Conservation (phyloP, 106 monocot genomes). For the Dendrobium huoshanense region DNA sequence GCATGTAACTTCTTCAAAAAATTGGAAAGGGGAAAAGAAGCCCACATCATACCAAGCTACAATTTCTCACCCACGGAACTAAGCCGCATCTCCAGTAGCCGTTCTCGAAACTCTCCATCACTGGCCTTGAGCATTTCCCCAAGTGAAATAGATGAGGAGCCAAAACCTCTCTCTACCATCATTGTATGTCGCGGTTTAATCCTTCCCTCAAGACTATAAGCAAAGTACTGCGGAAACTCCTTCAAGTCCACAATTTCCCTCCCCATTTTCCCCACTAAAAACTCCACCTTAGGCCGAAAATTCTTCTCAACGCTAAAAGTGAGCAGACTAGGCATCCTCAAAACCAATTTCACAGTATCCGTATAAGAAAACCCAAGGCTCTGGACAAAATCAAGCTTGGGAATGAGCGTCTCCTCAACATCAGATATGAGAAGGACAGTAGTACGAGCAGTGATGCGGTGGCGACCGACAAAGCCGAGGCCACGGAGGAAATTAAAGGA, state of each 20-base stretch:
- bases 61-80: background rate
- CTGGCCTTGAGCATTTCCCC: slow-evolving; percentile 15
- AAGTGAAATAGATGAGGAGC: background rate
- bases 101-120: slow-evolving; percentile 16
- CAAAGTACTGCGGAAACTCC: slow-evolving; percentile 72
- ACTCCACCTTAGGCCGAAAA: slow-evolving; percentile 62
- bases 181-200: slow-evolving; percentile 29
- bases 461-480: slow-evolving; percentile 49
- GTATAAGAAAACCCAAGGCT: slow-evolving; percentile 36
- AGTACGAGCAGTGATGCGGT: slow-evolving; percentile 36
- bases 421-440: slow-evolving; percentile 59
- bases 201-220: slow-evolving; percentile 22
- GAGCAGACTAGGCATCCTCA: slow-evolving; percentile 45
- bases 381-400: slow-evolving; percentile 64
- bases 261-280: slow-evolving; percentile 16
- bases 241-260: slow-evolving; percentile 43
- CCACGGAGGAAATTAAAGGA: slow-evolving; percentile 64
- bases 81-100: slow-evolving; percentile 17
- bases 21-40: background rate
- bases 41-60: background rate
- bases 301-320: slow-evolving; percentile 58
- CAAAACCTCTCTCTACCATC: slow-evolving; percentile 34
- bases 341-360: slow-evolving; percentile 35
- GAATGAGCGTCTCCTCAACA: slow-evolving; percentile 66
- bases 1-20: background rate